Evolutionary conservation across 148 eudicot genomes (phyloP), one percentile per base, ranked within the genome.

Genomic region (Fagopyrum esculentum): DNA sequence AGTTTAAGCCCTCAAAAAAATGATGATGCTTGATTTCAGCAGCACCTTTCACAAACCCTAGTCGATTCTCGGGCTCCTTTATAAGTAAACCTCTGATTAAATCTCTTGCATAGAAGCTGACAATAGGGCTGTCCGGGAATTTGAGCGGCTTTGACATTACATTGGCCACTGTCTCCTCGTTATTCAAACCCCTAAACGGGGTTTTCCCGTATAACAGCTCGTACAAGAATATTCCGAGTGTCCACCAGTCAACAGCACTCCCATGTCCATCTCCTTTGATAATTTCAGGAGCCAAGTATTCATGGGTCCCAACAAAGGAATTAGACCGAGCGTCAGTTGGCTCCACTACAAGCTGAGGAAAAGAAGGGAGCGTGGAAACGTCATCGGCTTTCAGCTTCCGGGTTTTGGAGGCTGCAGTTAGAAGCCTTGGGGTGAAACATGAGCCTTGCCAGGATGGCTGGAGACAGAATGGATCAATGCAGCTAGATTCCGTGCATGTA

Each of bases 241-340:
- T 89, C 98, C 98, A 93, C 98, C 98, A 93, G 78, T 93, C 98
- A 0, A 93, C 98, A 0, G 98, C 88, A 51, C 81, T 93, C 0
- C 98, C 98, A 74, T 93, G 98, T 74, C 93, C 81, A 51, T 77
- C 75, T 9, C 98, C 98, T 0, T 91, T 79, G 0, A 96, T 96
- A 15, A 93, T 93, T 75, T 93, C 98, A 4, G 98, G 96, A 0
- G 98, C 73, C 50, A 93, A 91, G 85, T 93, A 93, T 76, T 93
- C 98, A 83, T 93, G 98, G 70, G 98, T 93, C 74, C 98, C 98
- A 0, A 93, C 98, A 43, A 93, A 93, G 0, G 98, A 93, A 69
- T 87, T 80, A 2, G 98, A 93, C 76, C 89, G 82, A 61, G 96
- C 98, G 4, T 81, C 16, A 35, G 40, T 35, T 35, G 40, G 40